A percentile compares a stretch with the other conserved stretches of the same genome.
Evolutionary conservation across 2,329 filamentous ascomycete species (phyloP).

Genomic region (Colletotrichum musae): DNA sequence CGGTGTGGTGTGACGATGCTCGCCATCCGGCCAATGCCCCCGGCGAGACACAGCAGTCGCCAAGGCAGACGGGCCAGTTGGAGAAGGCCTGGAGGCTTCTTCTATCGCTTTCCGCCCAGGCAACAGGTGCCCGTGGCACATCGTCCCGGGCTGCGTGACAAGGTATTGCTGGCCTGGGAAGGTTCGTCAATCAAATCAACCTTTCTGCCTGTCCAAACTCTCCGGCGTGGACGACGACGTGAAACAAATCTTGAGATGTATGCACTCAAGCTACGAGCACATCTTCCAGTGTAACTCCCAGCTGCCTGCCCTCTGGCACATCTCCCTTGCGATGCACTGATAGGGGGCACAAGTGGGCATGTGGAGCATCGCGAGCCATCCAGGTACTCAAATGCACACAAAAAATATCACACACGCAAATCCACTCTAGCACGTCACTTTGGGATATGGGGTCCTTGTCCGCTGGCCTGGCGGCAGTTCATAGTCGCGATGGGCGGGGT

Average conservation of each 20-base stretch:
- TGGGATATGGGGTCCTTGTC: too few relatives aligned
- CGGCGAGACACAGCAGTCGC: background rate
- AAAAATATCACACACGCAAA: background rate
- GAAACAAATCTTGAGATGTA: conserved; percentile 22
- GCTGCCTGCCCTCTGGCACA: too few relatives aligned
- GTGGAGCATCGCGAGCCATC: conserved; percentile 20
- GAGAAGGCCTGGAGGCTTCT: too few relatives aligned
- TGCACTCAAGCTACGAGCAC: conserved; percentile 2
- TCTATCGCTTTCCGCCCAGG: too few relatives aligned
- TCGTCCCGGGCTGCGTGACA: too few relatives aligned
- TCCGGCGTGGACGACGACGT: conserved; percentile 2
- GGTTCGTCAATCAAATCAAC: too few relatives aligned
- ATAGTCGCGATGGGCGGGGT: too few relatives aligned
- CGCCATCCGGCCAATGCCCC: background rate
- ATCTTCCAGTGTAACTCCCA: background rate
- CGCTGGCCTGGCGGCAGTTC: too few relatives aligned
- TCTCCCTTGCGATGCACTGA: background rate
- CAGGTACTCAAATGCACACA: conserved; percentile 4
- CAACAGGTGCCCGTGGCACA: background rate
- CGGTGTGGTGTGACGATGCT: conserved; percentile 22
- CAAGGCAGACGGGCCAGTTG: background rate
- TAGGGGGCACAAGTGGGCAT: background rate
- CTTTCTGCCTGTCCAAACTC: too few relatives aligned
- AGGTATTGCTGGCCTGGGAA: too few relatives aligned
- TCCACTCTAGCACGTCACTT: conserved; percentile 14